Evolutionary conservation across 2,329 filamentous ascomycete species (phyloP).

Genomic region (Pseudogymnoascus destructans): DNA sequence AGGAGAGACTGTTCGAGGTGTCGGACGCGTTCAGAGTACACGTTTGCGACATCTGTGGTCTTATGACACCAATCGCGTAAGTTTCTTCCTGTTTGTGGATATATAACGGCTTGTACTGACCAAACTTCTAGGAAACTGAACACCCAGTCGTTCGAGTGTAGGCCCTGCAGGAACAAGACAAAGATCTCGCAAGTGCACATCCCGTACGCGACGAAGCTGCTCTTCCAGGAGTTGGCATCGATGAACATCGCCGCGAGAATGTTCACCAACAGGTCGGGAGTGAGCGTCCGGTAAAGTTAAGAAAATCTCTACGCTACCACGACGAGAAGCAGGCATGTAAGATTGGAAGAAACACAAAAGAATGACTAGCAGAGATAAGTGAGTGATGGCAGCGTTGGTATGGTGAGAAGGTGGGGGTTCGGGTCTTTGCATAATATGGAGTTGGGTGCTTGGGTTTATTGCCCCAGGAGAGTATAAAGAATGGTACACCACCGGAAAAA

Average conservation of each 20-base stretch:
- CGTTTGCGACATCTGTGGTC: conserved; percentile 93
- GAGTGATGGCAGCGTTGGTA: conserved; percentile 5
- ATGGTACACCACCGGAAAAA: conserved; percentile 3
- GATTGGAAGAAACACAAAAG: not conserved
- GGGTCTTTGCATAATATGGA: conserved; percentile 9
- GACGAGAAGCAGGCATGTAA: not conserved
- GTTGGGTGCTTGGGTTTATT: conserved; percentile 8
- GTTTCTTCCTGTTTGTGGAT: conserved; percentile 30
- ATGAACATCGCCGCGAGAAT: conserved; percentile 98
- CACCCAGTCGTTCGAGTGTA: conserved; percentile 91
- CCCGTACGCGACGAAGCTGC: conserved; percentile 90
- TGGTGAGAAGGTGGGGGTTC: conserved; percentile 1
- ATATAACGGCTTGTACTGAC: conserved; percentile 25
- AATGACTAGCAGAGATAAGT: not conserved
- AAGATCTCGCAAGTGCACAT: conserved; percentile 97
- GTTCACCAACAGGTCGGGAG: conserved; percentile 78
- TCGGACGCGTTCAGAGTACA: conserved; percentile 97
- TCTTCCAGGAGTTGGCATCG: conserved; percentile 94
- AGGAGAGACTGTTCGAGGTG: conserved; percentile 93
- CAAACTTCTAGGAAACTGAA: conserved; percentile 59
- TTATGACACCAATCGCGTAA: conserved; percentile 99
- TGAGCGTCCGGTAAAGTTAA: conserved; percentile 47
- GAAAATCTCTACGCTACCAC: not conserved
- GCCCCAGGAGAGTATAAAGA: conserved; percentile 7
- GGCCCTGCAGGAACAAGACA: conserved; percentile 98